Evolutionary conservation across 257 asterid genomes (phyloP).

Genomic region (Anisodus acutangulus): DNA sequence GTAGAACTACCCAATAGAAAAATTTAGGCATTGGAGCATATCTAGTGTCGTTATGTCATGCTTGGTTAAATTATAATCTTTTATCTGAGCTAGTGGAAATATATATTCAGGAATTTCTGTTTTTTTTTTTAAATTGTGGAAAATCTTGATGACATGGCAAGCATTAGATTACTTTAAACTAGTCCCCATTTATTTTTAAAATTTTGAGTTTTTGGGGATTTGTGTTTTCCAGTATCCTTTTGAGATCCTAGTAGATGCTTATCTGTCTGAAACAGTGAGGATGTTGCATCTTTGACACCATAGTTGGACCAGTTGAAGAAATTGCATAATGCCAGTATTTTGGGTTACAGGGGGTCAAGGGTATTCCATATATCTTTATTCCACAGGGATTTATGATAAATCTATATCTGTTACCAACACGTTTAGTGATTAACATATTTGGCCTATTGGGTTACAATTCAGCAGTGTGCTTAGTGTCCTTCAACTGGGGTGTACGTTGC

Average conservation of each 20-base stretch:
- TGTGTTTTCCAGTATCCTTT: neutral
- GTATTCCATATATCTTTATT: neutral
- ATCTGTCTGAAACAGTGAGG: neutral
- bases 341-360: neutral
- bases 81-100: neutral
- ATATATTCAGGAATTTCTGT: neutral
- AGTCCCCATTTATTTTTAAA: neutral
- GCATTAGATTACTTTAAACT: neutral
- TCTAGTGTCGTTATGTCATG: neutral
- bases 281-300: neutral
- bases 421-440: neutral
- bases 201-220: neutral
- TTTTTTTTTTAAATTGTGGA: neutral
- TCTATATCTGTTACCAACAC: neutral
- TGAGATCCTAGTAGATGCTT: neutral
- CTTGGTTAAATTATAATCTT: neutral
- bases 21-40: neutral
- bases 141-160: neutral
- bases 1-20: no score
- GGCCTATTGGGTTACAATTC: neutral
- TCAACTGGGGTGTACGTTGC: neutral
- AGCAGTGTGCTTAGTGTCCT: neutral
- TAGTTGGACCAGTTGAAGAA: slow-evolving; percentile 7
- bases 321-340: neutral
- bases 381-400: neutral